Percentiles rank a stretch among this genome's conserved stretches.
Evolutionary conservation across 768 basidiomycete genomes (phyloP).

Genomic region (Russula sp.): DNA sequence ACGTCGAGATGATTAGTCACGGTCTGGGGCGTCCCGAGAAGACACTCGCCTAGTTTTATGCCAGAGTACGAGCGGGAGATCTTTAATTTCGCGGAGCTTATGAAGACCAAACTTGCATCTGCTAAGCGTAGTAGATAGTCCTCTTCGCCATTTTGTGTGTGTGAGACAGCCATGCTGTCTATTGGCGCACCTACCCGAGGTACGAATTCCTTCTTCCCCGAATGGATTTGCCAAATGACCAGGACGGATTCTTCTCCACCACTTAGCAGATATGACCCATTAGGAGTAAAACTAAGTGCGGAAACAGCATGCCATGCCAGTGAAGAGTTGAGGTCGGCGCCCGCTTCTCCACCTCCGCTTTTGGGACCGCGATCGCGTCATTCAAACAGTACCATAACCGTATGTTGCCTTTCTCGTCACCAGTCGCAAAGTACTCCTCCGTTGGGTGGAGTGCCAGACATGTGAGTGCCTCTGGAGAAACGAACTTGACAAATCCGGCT

Average conservation of each 20-base stretch:
- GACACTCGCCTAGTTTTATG: conserved; percentile 66
- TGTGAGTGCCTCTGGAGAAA: conserved; percentile 74
- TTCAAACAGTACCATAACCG: conserved; percentile 91
- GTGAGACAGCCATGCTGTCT: conserved; percentile 59
- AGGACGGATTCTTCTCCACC: conserved; percentile 95
- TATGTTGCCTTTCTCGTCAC: conserved; percentile 81
- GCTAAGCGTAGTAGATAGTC: conserved; percentile 81
- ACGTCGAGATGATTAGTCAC: conserved; percentile 6
- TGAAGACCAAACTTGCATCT: conserved; percentile 77
- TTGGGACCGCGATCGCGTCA: conserved; percentile 47
- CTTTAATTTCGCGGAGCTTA: conserved; percentile 69
- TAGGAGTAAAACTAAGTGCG: conserved; percentile 79
- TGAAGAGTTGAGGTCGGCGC: conserved; percentile 84
- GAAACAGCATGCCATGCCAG: conserved; percentile 95
- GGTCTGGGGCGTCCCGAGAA: conserved; percentile 18
- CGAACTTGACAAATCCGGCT: conserved; percentile 77
- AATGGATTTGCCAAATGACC: conserved; percentile 95
- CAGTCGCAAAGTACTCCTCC: conserved; percentile 94
- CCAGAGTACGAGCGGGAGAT: conserved; percentile 70
- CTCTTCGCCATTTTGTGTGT: conserved; percentile 57
- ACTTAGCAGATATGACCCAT: conserved; percentile 89
- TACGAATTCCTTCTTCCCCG: conserved; percentile 86
- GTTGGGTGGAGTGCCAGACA: conserved; percentile 85
- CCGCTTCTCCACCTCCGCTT: conserved; percentile 67
- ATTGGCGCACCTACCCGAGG: conserved; percentile 90